Evolutionary conservation across 1,139 yeast species (phyloP).

Genomic region (Yamadazyma dendronema): DNA sequence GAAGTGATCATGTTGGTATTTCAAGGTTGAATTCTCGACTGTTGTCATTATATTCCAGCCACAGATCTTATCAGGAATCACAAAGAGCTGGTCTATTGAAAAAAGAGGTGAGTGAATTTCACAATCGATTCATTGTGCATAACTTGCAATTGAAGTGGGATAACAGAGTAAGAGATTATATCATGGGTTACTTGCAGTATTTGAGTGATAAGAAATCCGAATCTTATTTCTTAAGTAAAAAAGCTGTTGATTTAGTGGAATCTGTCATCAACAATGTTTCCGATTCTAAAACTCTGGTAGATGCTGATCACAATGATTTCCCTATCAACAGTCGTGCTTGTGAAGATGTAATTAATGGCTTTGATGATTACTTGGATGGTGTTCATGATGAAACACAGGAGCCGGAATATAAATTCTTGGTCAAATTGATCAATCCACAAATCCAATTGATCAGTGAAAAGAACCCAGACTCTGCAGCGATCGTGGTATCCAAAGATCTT

Average conservation of each 20-base stretch:
- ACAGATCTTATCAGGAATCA: constrained; percentile 27
- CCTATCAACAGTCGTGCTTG: constrained; percentile 20
- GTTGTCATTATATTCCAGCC: constrained; percentile 30
- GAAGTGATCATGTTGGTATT: background rate
- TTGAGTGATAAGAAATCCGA: constrained; percentile 56
- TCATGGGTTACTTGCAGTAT: constrained; percentile 61
- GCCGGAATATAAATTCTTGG: constrained; percentile 36
- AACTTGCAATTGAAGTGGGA: constrained; percentile 81
- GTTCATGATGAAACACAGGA: constrained; percentile 29
- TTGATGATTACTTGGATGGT: constrained; percentile 31
- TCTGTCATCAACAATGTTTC: constrained; percentile 26
- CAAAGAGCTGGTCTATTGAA: constrained; percentile 29
- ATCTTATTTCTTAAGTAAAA: constrained; percentile 62
- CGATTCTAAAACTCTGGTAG: constrained; percentile 9
- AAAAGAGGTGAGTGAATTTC: constrained; percentile 42
- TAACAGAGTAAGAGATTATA: constrained; percentile 58
- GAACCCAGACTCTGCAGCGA: constrained; percentile 33
- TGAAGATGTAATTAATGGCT: constrained; percentile 34
- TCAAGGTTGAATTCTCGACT: constrained; percentile 15
- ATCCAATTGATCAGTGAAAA: constrained; percentile 38
- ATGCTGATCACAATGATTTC: constrained; percentile 12
- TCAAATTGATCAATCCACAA: constrained; percentile 46
- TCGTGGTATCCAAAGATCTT: constrained; percentile 69
- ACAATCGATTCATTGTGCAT: constrained; percentile 78
- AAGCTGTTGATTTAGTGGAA: constrained; percentile 66